phyloP scores from a whole-genome alignment of 495 filamentous ascomycete genomes.

The Talaromyces proteolyticus region DNA sequence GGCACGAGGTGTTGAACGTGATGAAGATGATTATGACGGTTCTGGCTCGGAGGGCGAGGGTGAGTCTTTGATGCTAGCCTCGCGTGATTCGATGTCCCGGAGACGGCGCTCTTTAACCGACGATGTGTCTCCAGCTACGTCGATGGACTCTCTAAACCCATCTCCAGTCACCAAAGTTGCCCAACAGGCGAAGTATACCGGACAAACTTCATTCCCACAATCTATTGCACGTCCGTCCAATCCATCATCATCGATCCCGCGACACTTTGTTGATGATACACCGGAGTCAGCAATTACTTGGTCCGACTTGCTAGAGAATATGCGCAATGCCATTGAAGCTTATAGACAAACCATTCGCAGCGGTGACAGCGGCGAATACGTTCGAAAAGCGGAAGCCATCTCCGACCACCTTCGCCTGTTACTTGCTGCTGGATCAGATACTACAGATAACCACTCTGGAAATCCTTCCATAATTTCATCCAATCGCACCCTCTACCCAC shows the following conservation, averaged over 20 bases:
- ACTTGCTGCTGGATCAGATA: conserved; percentile 91
- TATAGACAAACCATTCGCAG: conserved; percentile 81
- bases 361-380: conserved; percentile 81
- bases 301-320: conserved; percentile 83
- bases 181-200: background rate
- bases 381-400: conserved; percentile 88
- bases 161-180: conserved; percentile 40
- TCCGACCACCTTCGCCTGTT: conserved; percentile 92
- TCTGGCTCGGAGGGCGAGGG: conserved; percentile 87
- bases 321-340: conserved; percentile 78
- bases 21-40: conserved; percentile 80
- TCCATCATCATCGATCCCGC: conserved; percentile 62
- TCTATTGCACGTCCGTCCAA: conserved; percentile 43
- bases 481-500: conserved; percentile 92
- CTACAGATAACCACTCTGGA: conserved; percentile 96
- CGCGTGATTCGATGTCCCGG: conserved; percentile 52
- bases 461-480: conserved; percentile 98
- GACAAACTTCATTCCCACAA: background rate
- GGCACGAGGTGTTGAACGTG: conserved; percentile 72
- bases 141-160: conserved; percentile 79
- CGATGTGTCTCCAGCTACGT: conserved; percentile 81
- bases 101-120: conserved; percentile 64
- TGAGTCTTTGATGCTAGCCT: conserved; percentile 51
- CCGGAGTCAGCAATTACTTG: conserved; percentile 71
- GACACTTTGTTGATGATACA: conserved; percentile 82